A percentile compares a stretch with the other conserved stretches of the same genome.
These are phyloP conservation scores for Wallemia hederae DNA, from an alignment of 1,284 basidiomycete species.

Conservation along the genomic window DNA sequence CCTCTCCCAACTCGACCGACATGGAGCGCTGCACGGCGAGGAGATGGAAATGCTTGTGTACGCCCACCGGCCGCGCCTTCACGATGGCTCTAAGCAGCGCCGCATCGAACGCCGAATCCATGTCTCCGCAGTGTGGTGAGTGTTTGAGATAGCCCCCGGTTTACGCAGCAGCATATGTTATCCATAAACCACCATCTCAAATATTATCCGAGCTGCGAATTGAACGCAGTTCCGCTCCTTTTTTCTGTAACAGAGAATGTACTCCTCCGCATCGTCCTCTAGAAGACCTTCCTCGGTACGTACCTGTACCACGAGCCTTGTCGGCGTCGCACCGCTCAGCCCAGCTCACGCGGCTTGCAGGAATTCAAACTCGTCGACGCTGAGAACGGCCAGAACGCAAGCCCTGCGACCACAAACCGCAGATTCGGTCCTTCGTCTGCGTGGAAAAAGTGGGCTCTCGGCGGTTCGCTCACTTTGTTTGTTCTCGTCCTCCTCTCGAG, in stretches of 20 bases:
- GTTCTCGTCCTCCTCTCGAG: background rate
- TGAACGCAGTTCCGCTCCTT: too few species aligned
- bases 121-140: too few species aligned
- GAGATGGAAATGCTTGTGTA: constrained; percentile 46
- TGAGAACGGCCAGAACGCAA: background rate
- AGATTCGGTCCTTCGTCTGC: background rate
- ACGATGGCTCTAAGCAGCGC: constrained; percentile 46
- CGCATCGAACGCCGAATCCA: constrained; percentile 22
- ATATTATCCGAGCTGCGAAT: too few species aligned
- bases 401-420: background rate
- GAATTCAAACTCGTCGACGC: background rate
- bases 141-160: too few species aligned
- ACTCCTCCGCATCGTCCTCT: background rate
- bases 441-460: background rate
- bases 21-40: constrained; percentile 40
- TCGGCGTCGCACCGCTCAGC: too few species aligned
- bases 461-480: background rate
- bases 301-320: too few species aligned
- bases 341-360: background rate
- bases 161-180: too few species aligned
- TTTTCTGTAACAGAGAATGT: background rate
- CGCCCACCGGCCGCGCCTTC: constrained; percentile 42
- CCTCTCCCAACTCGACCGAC: constrained; percentile 32
- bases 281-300: background rate
- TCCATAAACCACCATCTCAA: too few species aligned